phyloP scores from a whole-genome alignment of 805 yeast genomes.

The Metschnikowia cerradonensis region DNA sequence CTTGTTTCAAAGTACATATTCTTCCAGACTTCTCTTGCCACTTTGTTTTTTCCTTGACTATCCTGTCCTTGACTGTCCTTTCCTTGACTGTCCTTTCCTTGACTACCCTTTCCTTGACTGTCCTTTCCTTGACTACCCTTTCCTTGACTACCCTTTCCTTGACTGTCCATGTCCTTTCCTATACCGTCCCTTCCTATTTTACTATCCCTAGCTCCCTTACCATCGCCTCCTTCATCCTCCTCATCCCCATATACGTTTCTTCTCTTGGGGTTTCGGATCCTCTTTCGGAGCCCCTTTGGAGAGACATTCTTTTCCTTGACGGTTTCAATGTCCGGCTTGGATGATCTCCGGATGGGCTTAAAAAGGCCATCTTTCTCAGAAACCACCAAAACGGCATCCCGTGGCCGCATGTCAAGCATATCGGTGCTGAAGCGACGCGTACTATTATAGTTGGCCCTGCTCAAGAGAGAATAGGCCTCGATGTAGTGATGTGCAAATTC shows the following conservation, averaged over 20 bases:
- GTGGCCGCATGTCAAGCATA: slow-evolving; percentile 37
- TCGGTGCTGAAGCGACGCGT: slow-evolving; percentile 36
- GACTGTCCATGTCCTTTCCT: no score
- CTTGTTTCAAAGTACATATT: not conserved
- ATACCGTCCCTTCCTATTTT: no score
- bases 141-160: no score
- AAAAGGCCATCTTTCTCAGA: slow-evolving; percentile 1
- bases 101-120: no score
- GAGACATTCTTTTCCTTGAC: not conserved
- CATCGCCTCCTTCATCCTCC: not conserved
- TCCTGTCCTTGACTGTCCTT: no score
- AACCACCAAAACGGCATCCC: slow-evolving; percentile 24
- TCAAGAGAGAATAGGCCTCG: slow-evolving; percentile 38
- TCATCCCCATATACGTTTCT: not conserved
- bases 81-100: no score
- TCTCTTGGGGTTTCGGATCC: not conserved
- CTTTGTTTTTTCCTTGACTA: no score
- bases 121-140: no score
- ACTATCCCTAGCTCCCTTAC: not conserved
- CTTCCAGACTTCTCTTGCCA: not conserved
- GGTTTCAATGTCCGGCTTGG: not conserved
- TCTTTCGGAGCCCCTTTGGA: slow-evolving; percentile 1
- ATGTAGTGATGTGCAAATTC: slow-evolving; percentile 19
- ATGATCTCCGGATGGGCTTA: not conserved
- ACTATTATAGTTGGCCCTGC: slow-evolving; percentile 43